Base-by-base conservation (phyloP, 352 stramenopile genomes). In the Blastocystis sp. region DNA sequence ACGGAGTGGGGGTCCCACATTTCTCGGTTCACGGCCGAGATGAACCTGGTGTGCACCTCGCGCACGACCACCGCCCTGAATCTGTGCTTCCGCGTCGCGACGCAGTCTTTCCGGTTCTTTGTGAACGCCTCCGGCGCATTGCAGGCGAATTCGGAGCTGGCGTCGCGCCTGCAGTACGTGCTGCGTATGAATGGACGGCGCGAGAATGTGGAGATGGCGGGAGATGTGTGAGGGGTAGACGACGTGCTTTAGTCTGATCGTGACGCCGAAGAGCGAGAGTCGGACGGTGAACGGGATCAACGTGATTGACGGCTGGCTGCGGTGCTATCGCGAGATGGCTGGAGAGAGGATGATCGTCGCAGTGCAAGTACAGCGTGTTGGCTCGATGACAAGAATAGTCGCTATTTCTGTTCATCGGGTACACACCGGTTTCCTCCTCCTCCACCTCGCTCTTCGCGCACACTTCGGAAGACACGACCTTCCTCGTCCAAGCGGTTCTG, bases 11-110 rank as follows among this genome's bases (percentile, higher is more conserved):
- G 24, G 51, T 31, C n/a, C 24, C 45, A 24, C 33, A 55, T 55
- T 55, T 55, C 45, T 3, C 13, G 16, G 2, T 85, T 85, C 51
- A 69, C 41, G 50, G 39, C 16, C 26, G 74, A 85, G 55, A 39
- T 85, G 19, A 50, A 29, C 26, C n/a, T 85, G 16, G 29, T 51
- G n/a, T 21, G 66, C 60, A 59, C 51, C 6, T 70, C 55, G 10
- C 61, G 61, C 41, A 70, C 74, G 2, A 3, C 29, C 9, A 31
- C 21, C 37, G 59, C 19, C 6, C 24, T 85, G 26, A 66, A 85
- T 31, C 65, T 85, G 2, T n/a, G 9, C 45, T 16, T 19, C 6
- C 45, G 16, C 45, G 16, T 55, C 45, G 45, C 45, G 6, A 16
- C 45, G 6, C 6, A 6, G 45, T 55, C 45, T 6, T n/a, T n/a